Evolutionary conservation across 129 eudicot genomes (phyloP).

Genomic region (Erigeron canadensis): DNA sequence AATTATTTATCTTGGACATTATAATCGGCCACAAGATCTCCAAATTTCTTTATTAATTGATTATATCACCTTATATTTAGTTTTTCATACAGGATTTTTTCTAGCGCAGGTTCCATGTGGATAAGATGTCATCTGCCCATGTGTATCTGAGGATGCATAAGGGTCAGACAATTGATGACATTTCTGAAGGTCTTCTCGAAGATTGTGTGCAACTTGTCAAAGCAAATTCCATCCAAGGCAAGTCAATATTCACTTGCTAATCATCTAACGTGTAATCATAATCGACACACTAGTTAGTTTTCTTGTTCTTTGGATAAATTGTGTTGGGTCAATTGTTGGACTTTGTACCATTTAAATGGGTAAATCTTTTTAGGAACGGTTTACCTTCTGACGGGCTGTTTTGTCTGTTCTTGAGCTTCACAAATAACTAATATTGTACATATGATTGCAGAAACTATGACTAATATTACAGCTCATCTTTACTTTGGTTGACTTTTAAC

Average conservation of each 20-base stretch:
- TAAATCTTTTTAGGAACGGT: no score
- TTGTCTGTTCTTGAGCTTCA: not conserved
- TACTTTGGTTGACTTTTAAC: not conserved
- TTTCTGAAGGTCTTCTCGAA: conserved; percentile 90
- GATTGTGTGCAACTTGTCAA: conserved; percentile 97
- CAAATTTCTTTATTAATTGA: not conserved
- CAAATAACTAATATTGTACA: not conserved
- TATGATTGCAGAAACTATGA: not conserved
- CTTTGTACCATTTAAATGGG: no score
- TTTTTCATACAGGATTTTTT: conserved; percentile 44
- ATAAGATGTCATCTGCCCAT: conserved; percentile 98
- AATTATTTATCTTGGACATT: not conserved
- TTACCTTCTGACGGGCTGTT: no score
- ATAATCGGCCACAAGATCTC: not conserved
- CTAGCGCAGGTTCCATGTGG: conserved; percentile 92
- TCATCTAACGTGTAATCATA: not conserved
- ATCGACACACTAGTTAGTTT: no score
- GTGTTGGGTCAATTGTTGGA: no score
- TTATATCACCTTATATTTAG: conserved; percentile 34
- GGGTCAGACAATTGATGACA: conserved; percentile 86
- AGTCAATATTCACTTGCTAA: conserved; percentile 14
- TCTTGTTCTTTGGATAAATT: no score
- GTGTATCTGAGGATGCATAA: conserved; percentile 86
- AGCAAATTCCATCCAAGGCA: conserved; percentile 98
- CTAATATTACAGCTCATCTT: not conserved